These are phyloP conservation scores for Vigna trinervia DNA, from an alignment of 306 rosid species.

Conservation along the genomic window DNA sequence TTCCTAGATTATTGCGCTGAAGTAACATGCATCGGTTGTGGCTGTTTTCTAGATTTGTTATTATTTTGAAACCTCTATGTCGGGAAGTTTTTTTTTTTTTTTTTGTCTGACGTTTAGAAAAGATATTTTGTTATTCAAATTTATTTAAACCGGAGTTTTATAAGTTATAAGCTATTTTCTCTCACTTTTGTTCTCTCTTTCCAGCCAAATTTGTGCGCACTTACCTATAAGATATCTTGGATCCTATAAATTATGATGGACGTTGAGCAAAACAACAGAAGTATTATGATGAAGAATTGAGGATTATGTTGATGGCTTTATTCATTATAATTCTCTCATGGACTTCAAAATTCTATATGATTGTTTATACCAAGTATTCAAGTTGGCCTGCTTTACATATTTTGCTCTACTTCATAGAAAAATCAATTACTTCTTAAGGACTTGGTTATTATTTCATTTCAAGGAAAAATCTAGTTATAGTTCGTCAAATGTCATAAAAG, in stretches of 20 bases:
- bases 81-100: neutral
- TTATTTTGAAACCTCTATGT: conserved; percentile 11
- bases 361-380: neutral
- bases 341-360: neutral
- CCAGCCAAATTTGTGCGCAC: neutral
- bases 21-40: neutral
- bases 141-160: conserved; percentile 14
- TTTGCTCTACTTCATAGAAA: conserved; percentile 9
- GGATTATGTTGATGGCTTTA: neutral
- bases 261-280: neutral
- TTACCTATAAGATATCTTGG: neutral
- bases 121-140: neutral
- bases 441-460: neutral
- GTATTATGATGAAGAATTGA: neutral
- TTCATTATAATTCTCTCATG: neutral
- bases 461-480: conserved; percentile 1
- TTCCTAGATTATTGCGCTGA: neutral
- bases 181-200: neutral
- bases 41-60: neutral
- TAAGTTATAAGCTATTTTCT: neutral
- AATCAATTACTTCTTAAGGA: neutral
- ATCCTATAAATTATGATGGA: neutral
- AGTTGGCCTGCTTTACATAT: neutral
- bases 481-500: conserved; percentile 7
- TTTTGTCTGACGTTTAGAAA: neutral